Evolutionary conservation across 208 protist species (phyloP), one percentile per base, ranked within the genome.

Genomic region (Crithidia acanthocephali): DNA sequence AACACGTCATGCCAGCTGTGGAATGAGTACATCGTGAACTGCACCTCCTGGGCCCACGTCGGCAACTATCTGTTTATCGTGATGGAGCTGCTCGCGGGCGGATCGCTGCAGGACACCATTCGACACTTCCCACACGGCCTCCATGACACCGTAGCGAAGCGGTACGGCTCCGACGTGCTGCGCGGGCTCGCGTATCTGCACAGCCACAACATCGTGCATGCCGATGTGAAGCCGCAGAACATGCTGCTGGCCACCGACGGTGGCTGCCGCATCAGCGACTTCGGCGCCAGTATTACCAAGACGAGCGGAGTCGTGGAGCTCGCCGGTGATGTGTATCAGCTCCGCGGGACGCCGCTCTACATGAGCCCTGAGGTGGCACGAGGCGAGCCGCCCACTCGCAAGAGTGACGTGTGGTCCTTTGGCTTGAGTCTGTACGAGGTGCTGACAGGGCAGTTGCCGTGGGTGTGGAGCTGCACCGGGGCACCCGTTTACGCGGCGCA

Each of bases 161-260:
- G 78, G 30, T 93, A 93, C 68, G 60, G 85, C 15, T 51, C 45
- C 1, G 85, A 92, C 68, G 72, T 80, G 7, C 76, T 95, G 28
- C 74, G 84, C 13, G 91, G 90, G 1, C 75, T 98, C 28, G 68
- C 67, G 9, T 95, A 96, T 76, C 69, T 98, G 51, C 94, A 97
- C 80, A 45, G 74, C 10, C 69, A 85, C 63, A 62, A 82, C 45
- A 83, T 95, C 74, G 73, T 95, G 23, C 94, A 97, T 77, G 80
- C 89, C 27, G 91, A 97, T 67, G 58, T 98, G 40, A 98, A 98
- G 79, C 91, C 89, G 28, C 87, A 93, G 55, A 98, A 98, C 80
- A 80, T 96, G 42, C 75, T 98, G 4, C 77, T 98, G 32, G 68
- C 72, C 16, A 57, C 73, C n/a, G 82, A 86, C 22, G 95, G 92